phyloP scores from a whole-genome alignment of 2,329 filamentous ascomycete genomes.

The Parastagonospora nodorum region DNA sequence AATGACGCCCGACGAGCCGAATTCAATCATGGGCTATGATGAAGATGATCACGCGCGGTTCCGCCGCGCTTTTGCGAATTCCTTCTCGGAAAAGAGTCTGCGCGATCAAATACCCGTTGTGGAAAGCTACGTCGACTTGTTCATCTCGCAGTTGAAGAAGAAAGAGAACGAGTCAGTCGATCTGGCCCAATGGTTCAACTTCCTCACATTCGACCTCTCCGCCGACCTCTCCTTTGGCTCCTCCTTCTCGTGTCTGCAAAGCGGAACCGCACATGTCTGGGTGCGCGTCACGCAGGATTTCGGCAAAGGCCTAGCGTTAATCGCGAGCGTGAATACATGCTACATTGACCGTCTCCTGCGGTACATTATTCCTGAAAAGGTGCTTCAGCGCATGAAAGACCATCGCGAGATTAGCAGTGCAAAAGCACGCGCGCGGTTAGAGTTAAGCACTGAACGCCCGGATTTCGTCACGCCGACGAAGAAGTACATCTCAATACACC shows the following conservation, averaged over 20 bases:
- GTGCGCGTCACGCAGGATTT: slow-evolving; percentile 37
- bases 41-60: slow-evolving; percentile 29
- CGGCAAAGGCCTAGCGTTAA: slow-evolving; percentile 34
- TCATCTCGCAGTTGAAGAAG: slow-evolving; percentile 24
- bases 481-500: slow-evolving; percentile 19
- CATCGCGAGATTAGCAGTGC: slow-evolving; percentile 30
- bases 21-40: slow-evolving; percentile 30
- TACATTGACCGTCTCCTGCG: slow-evolving; percentile 28
- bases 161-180: slow-evolving; percentile 16
- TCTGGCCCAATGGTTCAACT: slow-evolving; percentile 22
- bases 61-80: slow-evolving; percentile 30
- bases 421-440: slow-evolving; percentile 29
- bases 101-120: slow-evolving; percentile 30
- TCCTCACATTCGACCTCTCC: slow-evolving; percentile 32
- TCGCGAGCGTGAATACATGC: slow-evolving; percentile 35
- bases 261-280: slow-evolving; percentile 46
- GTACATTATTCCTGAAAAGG: slow-evolving; percentile 28
- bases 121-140: slow-evolving; percentile 28
- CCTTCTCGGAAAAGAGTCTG: slow-evolving; percentile 35
- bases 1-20: slow-evolving; percentile 26
- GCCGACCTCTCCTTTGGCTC: slow-evolving; percentile 60
- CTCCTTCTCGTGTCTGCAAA: slow-evolving; percentile 49
- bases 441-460: slow-evolving; percentile 21
- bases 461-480: slow-evolving; percentile 36
- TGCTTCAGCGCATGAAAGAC: slow-evolving; percentile 25